Evolutionary conservation across 345 rosid species (phyloP).

Genomic region (Acer yangbiense): DNA sequence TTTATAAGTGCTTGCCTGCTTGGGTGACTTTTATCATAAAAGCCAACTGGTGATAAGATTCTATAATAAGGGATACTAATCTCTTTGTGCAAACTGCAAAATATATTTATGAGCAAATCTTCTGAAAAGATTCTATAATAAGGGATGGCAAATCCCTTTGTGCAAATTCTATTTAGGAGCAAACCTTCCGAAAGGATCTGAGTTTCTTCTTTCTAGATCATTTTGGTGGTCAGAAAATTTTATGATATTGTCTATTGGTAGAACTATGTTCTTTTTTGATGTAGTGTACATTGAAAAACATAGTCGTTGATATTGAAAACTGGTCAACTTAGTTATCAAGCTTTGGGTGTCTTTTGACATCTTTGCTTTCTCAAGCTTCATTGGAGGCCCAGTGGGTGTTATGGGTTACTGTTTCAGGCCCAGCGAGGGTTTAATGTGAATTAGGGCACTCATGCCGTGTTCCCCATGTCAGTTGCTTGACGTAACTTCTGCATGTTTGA

Average conservation of each 20-base stretch:
- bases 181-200: not conserved
- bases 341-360: not conserved
- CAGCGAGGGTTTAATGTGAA: not conserved
- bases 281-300: not conserved
- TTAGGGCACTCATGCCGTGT: not conserved
- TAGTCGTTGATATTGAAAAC: not conserved
- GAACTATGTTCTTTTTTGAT: not conserved
- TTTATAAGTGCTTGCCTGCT: not conserved
- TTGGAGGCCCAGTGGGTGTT: not conserved
- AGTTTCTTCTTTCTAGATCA: not conserved
- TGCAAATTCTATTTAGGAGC: not conserved
- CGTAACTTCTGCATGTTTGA: not conserved
- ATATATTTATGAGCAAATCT: too few relatives aligned
- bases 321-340: not conserved
- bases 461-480: not conserved
- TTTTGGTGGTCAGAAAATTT: not conserved
- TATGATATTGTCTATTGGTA: not conserved
- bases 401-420: not conserved
- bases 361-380: not conserved
- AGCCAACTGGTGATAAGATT: not conserved
- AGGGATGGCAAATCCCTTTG: not conserved
- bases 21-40: not conserved
- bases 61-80: not conserved
- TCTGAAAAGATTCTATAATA: not conserved
- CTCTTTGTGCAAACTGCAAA: too few relatives aligned